These are phyloP conservation scores for Cladosporium sp. DNA, from an alignment of 2,329 filamentous ascomycete genomes.

Conservation along the genomic window DNA sequence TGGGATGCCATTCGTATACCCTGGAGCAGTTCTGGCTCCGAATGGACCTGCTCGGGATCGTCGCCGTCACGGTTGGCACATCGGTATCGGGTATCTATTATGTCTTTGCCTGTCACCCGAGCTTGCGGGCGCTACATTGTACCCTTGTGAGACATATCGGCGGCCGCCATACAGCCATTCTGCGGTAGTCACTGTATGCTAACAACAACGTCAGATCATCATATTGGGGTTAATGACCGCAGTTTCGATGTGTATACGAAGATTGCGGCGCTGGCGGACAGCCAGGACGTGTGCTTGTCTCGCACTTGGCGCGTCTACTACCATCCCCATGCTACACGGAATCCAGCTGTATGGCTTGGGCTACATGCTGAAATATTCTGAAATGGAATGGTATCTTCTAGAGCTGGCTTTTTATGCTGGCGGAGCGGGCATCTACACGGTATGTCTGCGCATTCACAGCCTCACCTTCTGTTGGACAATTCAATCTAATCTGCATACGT, in stretches of 20 bases:
- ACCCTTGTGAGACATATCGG: background rate
- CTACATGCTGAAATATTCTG: background rate
- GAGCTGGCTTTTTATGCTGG: background rate
- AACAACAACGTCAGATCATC: background rate
- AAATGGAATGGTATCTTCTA: background rate
- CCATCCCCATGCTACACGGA: background rate
- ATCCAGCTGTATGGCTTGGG: background rate
- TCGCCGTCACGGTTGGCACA: background rate
- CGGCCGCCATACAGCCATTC: too few species aligned
- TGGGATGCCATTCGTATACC: background rate
- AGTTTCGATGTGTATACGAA: background rate
- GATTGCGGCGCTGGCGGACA: background rate
- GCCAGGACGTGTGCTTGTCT: background rate
- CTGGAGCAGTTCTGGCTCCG: background rate
- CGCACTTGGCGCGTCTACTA: background rate
- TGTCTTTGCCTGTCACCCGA: background rate
- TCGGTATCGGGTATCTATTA: background rate
- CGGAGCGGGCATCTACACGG: background rate
- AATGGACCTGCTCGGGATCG: background rate
- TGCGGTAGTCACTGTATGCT: background rate
- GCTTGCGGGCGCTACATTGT: background rate
- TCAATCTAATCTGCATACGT: slow-evolving; percentile 7
- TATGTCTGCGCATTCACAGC: background rate
- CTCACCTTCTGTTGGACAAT: background rate
- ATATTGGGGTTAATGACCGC: background rate